Conservation (phyloP, 768 basidiomycete species). For the Russula abietina region DNA sequence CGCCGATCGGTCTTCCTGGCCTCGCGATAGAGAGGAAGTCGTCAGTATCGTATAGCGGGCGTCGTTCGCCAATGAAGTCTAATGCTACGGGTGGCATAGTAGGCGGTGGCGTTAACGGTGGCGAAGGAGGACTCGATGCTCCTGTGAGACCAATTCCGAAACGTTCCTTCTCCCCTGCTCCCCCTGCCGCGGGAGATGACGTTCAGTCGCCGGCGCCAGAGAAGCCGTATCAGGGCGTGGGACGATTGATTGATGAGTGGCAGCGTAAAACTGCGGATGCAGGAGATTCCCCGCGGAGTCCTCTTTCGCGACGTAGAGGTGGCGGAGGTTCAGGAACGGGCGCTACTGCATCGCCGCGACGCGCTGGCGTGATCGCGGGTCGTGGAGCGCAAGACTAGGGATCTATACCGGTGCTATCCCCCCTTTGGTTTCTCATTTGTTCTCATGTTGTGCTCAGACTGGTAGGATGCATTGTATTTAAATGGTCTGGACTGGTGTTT, state of each 20-base stretch:
- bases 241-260: slow-evolving; percentile 83
- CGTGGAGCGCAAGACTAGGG: slow-evolving; percentile 18
- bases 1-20: slow-evolving; percentile 24
- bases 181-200: slow-evolving; percentile 22
- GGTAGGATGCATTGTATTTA: neutral
- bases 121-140: slow-evolving; percentile 3
- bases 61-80: slow-evolving; percentile 18
- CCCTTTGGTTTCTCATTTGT: neutral
- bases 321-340: neutral
- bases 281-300: slow-evolving; percentile 35
- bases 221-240: slow-evolving; percentile 74
- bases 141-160: neutral
- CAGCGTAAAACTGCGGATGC: slow-evolving; percentile 69
- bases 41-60: slow-evolving; percentile 8
- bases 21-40: slow-evolving; percentile 18
- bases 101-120: neutral
- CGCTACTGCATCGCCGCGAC: slow-evolving; percentile 16
- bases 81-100: neutral
- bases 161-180: slow-evolving; percentile 10
- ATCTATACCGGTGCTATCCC: neutral
- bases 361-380: slow-evolving; percentile 17
- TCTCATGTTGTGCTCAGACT: neutral
- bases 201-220: slow-evolving; percentile 62
- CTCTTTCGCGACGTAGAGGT: slow-evolving; percentile 34
- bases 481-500: neutral